Evolutionary conservation across 140 eudicot species (phyloP), one percentile per base, ranked within the genome.

Genomic region (Cichorium intybus): DNA sequence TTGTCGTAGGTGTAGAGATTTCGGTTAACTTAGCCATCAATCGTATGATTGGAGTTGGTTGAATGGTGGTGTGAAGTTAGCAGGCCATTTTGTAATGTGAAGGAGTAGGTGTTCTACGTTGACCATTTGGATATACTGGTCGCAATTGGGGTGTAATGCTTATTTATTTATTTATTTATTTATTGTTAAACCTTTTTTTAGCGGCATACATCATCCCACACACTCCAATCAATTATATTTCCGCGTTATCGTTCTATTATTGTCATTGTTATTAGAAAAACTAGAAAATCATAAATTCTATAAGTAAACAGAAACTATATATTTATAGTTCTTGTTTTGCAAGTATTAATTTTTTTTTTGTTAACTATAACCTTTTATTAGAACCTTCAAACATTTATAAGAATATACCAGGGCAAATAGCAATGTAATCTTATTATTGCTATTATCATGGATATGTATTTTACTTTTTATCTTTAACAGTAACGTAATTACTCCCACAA

Each of bases 11-110:
- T 16, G 9, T 20, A 14, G 60, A 31, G 7, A 34, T 6, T 20
- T 65, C 21, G 29, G 50, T 14, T 31, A 31, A 20, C 33, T 65
- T 50, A 31, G 60, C 71, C 71, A 65, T 65, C 10, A 17, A 4
- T 3, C 14, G 70, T 29, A 31, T 6, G 22, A 20, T 48, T 10
- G 58, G 29, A 34, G 16, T 64, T 49, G 4, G 8, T 64, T 12
- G 56, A 21, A 56, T 3, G 24, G n/a, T 29, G n/a, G 5, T 1
- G 48, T 60, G 16, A 35, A 49, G 2, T 29, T 49, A 12, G 33
- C 1, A 48, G 33, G 47, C 27, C 31, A 28, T 29, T 49, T 60
- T 64, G 17, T 49, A 29, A 3, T 29, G 22, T 48, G 49, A 15
- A 6, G 55, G 23, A 18, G 48, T 48, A 15, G 70, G 49, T 43